Percentiles rank a stretch among this genome's conserved stretches.
phyloP scores from a whole-genome alignment of 2,329 filamentous ascomycete genomes.

The Fonsecaea pedrosoi region DNA sequence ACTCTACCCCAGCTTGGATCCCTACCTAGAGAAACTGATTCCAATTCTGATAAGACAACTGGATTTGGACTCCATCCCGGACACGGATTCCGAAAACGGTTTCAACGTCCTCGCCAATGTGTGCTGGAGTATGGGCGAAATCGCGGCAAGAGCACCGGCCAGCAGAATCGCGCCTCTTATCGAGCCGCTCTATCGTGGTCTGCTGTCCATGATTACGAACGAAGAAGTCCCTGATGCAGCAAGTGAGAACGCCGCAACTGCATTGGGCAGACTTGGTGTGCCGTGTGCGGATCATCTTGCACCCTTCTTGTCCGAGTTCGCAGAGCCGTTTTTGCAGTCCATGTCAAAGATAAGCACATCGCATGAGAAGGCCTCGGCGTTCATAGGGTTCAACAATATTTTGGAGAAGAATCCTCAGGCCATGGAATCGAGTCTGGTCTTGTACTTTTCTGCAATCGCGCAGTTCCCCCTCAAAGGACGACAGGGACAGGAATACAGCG shows the following conservation, averaged over 20 bases:
- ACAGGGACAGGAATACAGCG: constrained; percentile 65
- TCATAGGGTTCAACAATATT: constrained; percentile 85
- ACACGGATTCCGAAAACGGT: constrained; percentile 80
- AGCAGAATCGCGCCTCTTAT: constrained; percentile 70
- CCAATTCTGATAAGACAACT: constrained; percentile 84
- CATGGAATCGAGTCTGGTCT: constrained; percentile 82
- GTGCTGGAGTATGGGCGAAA: constrained; percentile 95
- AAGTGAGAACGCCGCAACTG: constrained; percentile 92
- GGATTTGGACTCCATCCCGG: constrained; percentile 75
- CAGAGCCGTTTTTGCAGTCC: constrained; percentile 77
- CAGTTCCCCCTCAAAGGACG: constrained; percentile 67
- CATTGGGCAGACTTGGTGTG: constrained; percentile 84
- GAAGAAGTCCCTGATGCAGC: constrained; percentile 84
- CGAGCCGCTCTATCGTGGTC: constrained; percentile 75
- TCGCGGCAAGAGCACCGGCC: constrained; percentile 76
- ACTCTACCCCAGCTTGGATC: constrained; percentile 80
- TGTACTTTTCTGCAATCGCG: constrained; percentile 85
- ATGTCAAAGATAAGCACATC: constrained; percentile 87
- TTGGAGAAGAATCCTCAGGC: constrained; percentile 87
- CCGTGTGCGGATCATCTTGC: constrained; percentile 78
- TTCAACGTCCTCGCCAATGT: constrained; percentile 98
- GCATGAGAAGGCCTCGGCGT: constrained; percentile 92
- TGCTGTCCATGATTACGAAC: constrained; percentile 83
- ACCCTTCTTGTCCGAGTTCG: constrained; percentile 78
- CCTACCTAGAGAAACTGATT: constrained; percentile 74